Base-by-base conservation (phyloP, 345 rosid species). In the Hirschfeldia incana region DNA sequence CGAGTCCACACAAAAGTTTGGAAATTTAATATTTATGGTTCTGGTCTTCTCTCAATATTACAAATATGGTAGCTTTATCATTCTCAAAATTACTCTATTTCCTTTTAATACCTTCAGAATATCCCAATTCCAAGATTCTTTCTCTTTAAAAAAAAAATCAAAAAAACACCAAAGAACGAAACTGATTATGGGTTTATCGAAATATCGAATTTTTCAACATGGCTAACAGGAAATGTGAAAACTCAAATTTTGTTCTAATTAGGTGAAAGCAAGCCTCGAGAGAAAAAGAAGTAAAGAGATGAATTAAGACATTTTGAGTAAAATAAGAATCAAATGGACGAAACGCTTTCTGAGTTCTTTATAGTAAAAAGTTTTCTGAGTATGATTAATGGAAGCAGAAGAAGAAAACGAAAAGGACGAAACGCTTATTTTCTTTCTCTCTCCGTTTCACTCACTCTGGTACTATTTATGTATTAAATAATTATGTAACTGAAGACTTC, bases 351-450 rank as follows among this genome's bases (percentile, higher is more conserved):
- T 44, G 51, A 44, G 5, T 11, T 44, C 15, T 44, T 44, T 44
- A 44, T 11, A 12, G 11, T 3, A 11, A 44, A 44, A 44, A 44
- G 51, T 63, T 65, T 30, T 73, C 32, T 33, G 70, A 60, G 82
- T 79, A 67, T 65, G 69, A 78, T 73, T 74, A 62, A 80, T 68
- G 76, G 79, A 74, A 74, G 79, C 69, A 69, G 79, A 34, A 74
- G 79, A 69, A 69, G 79, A 49, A 74, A 74, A 61, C 61, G 62
- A 74, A 74, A 67, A 69, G 75, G 79, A 80, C 78, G 79, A 74
- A 80, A 80, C 79, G 83, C 75, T 73, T 74, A 73, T 63, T 62
- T 0, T 49, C 55, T 55, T 33, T 68, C 34, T 73, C 59, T 74
- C 59, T 73, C 67, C 13, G 15, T 72, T 16, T 63, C 74, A 33